Evolutionary conservation across 1,284 basidiomycete species (phyloP).

Genomic region (Caloboletus inedulis): DNA sequence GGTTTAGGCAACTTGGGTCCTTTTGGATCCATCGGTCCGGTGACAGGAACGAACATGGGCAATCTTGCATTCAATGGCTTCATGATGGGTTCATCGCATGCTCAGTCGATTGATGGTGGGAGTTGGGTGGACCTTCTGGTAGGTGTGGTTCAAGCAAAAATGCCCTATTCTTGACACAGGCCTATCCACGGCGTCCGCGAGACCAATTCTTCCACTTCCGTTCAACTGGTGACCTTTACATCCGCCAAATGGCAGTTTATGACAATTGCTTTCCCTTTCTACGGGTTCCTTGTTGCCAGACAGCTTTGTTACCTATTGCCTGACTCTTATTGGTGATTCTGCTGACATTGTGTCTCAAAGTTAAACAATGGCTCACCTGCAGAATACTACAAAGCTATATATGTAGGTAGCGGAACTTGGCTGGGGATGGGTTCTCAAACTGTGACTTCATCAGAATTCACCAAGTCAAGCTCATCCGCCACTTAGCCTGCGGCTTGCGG

Average conservation of each 20-base stretch:
- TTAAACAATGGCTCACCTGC: conserved; percentile 26
- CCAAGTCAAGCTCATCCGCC: conserved; percentile 63
- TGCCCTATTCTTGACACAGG: neutral
- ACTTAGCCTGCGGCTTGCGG: conserved; percentile 58
- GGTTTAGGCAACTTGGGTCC: conserved; percentile 24
- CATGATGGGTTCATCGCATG: conserved; percentile 24
- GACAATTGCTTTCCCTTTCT: neutral
- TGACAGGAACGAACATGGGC: conserved; percentile 36
- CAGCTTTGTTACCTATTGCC: neutral
- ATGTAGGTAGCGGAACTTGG: conserved; percentile 35
- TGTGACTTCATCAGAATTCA: conserved; percentile 45
- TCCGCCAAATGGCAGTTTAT: neutral
- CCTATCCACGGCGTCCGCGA: neutral
- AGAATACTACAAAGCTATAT: conserved; percentile 41
- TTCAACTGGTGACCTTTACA: neutral
- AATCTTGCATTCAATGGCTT: conserved; percentile 47
- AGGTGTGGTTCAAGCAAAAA: conserved; percentile 23
- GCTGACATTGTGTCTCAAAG: conserved; percentile 20
- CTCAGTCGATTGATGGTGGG: conserved; percentile 18
- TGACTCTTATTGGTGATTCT: neutral
- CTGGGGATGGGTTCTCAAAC: conserved; percentile 5
- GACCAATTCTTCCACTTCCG: neutral
- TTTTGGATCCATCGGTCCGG: conserved; percentile 27
- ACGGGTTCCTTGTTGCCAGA: neutral
- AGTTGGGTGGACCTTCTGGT: conserved; percentile 74